These are phyloP conservation scores for Claviceps quebecensis DNA, from an alignment of 2,329 filamentous ascomycete genomes.

Conservation along the genomic window DNA sequence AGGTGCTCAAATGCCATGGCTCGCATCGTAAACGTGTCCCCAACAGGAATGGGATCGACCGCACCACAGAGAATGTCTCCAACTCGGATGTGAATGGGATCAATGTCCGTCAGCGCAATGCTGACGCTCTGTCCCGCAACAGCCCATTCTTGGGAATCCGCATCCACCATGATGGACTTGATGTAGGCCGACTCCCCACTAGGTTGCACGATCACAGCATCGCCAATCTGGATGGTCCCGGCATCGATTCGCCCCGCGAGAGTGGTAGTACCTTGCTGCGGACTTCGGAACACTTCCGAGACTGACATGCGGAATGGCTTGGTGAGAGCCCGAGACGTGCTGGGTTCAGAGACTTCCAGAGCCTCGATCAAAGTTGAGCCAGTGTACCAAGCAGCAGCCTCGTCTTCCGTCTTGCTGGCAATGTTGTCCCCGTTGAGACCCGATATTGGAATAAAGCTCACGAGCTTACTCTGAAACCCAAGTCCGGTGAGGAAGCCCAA, in stretches of 20 bases:
- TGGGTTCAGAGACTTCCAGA: slow-evolving; percentile 68
- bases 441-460: slow-evolving; percentile 80
- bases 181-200: slow-evolving; percentile 68
- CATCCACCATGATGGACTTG: slow-evolving; percentile 68
- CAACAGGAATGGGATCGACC: slow-evolving; percentile 50
- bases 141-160: slow-evolving; percentile 66
- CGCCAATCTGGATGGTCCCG: slow-evolving; percentile 72
- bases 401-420: slow-evolving; percentile 39
- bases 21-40: slow-evolving; percentile 66
- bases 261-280: slow-evolving; percentile 68
- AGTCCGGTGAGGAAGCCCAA: slow-evolving; percentile 68
- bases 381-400: slow-evolving; percentile 60
- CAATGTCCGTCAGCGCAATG: slow-evolving; percentile 74
- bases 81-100: slow-evolving; percentile 64
- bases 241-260: slow-evolving; percentile 76
- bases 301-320: slow-evolving; percentile 79
- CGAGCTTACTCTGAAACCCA: slow-evolving; percentile 67
- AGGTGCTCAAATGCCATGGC: slow-evolving; percentile 81
- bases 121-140: slow-evolving; percentile 83
- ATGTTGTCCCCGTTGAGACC: slow-evolving; percentile 85
- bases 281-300: slow-evolving; percentile 70
- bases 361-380: slow-evolving; percentile 70
- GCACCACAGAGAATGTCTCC: slow-evolving; percentile 78
- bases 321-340: slow-evolving; percentile 48
- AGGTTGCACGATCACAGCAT: slow-evolving; percentile 66